Percentiles rank a stretch among this genome's conserved stretches.
phyloP scores from a whole-genome alignment of 345 rosid species.

The Eutrema japonicum region DNA sequence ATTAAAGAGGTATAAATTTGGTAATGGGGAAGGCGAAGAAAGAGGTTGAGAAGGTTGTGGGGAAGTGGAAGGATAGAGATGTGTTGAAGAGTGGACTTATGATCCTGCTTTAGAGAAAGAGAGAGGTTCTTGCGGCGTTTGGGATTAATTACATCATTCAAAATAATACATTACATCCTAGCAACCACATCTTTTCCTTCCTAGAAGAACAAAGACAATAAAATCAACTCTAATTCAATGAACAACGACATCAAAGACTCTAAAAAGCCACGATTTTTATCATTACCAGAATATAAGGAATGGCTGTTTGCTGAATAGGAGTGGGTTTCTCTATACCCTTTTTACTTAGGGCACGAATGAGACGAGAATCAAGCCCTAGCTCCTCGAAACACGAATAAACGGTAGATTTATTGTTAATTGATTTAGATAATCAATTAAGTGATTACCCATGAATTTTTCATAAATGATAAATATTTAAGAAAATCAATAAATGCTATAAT shows the following conservation, averaged over 20 bases:
- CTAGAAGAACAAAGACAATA: constrained; percentile 37
- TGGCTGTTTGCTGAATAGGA: constrained; percentile 69
- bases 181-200: constrained; percentile 96
- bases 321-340: constrained; percentile 73
- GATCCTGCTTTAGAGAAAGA: constrained; percentile 56
- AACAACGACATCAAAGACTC: too few relatives aligned
- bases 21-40: constrained; percentile 87
- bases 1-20: too few relatives aligned
- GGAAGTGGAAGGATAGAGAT: constrained; percentile 76
- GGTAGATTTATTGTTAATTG: too few relatives aligned
- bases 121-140: constrained; percentile 30
- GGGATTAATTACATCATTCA: too few relatives aligned
- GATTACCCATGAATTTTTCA: too few relatives aligned
- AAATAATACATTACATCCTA: too few relatives aligned
- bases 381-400: constrained; percentile 85
- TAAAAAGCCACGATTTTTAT: neutral
- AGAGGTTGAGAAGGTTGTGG: constrained; percentile 69
- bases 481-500: neutral
- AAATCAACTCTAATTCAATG: neutral
- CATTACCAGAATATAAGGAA: constrained; percentile 73
- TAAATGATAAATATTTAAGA: too few relatives aligned
- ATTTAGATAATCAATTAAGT: too few relatives aligned
- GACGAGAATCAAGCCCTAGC: constrained; percentile 74
- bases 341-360: constrained; percentile 75
- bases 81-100: constrained; percentile 76